Conservation (phyloP, 345 rosid genomes). For the Eutrema japonicum region DNA sequence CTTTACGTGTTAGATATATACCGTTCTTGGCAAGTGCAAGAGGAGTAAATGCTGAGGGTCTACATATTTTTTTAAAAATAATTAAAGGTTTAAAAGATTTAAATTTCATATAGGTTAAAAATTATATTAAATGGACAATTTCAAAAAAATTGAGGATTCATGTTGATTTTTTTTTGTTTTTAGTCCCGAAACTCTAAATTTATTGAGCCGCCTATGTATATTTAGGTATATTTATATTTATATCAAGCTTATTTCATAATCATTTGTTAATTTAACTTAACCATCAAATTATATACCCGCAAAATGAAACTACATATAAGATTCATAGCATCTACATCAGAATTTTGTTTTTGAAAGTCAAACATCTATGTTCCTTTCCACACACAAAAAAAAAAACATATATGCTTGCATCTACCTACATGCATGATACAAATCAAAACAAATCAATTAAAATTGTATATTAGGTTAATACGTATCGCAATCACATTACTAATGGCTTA, state of each 20-base stretch:
- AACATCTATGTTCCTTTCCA: neutral
- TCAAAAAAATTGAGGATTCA: too few relatives aligned
- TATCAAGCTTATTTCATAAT: neutral
- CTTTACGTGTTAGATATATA: slow-evolving; percentile 6
- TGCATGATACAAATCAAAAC: neutral
- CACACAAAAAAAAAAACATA: too few relatives aligned
- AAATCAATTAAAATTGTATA: neutral
- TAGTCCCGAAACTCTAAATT: too few relatives aligned
- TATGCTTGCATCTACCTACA: slow-evolving; percentile 5
- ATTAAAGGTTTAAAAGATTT: too few relatives aligned
- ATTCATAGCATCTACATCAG: slow-evolving; percentile 16
- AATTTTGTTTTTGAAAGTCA: slow-evolving; percentile 2
- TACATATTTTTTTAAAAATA: too few relatives aligned
- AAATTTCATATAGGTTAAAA: too few relatives aligned
- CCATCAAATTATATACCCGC: slow-evolving; percentile 7
- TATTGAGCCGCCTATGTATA: too few relatives aligned
- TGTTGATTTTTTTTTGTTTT: too few relatives aligned
- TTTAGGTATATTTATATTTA: neutral
- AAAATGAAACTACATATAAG: neutral
- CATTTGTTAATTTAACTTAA: slow-evolving; percentile 7
- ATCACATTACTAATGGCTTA: neutral
- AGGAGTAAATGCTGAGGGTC: too few relatives aligned
- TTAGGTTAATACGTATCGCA: neutral
- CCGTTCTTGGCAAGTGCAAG: too few relatives aligned
- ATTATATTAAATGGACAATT: too few relatives aligned